Conservation (phyloP, 140 eudicot genomes). For the Cichorium intybus region DNA sequence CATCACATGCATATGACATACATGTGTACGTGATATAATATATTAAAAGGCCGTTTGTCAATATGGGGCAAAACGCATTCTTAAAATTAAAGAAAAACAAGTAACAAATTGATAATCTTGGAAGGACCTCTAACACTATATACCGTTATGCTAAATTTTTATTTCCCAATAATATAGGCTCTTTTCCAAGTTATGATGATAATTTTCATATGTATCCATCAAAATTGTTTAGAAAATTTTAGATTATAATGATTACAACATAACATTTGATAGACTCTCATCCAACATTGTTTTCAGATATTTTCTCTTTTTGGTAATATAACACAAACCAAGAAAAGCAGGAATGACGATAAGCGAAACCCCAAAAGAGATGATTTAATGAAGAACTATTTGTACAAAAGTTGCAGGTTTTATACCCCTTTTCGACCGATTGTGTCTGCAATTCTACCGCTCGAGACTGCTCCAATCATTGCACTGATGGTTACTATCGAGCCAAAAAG, state of each 20-base stretch:
- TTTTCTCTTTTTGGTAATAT: no score
- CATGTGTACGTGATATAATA: background rate
- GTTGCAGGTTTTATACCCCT: constrained; percentile 57
- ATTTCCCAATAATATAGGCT: no score
- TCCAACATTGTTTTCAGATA: no score
- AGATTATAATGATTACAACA: no score
- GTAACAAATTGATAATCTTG: background rate
- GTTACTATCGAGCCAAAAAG: constrained; percentile 75
- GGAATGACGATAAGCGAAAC: background rate
- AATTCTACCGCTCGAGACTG: constrained; percentile 63
- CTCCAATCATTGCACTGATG: constrained; percentile 77
- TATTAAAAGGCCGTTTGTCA: background rate
- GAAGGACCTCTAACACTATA: no score
- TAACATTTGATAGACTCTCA: background rate
- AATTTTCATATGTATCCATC: no score
- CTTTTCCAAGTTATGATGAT: no score
- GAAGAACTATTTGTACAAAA: background rate
- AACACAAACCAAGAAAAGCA: no score
- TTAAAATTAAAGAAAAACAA: background rate
- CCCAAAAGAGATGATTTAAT: background rate
- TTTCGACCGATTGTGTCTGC: constrained; percentile 71
- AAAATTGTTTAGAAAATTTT: no score
- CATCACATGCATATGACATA: constrained; percentile 7
- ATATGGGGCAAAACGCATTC: background rate
- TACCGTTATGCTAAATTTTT: no score